Percentiles rank a stretch among this genome's conserved stretches.
Conservation (phyloP, 2,329 filamentous ascomycete genomes). For the Coniella lustricola region DNA sequence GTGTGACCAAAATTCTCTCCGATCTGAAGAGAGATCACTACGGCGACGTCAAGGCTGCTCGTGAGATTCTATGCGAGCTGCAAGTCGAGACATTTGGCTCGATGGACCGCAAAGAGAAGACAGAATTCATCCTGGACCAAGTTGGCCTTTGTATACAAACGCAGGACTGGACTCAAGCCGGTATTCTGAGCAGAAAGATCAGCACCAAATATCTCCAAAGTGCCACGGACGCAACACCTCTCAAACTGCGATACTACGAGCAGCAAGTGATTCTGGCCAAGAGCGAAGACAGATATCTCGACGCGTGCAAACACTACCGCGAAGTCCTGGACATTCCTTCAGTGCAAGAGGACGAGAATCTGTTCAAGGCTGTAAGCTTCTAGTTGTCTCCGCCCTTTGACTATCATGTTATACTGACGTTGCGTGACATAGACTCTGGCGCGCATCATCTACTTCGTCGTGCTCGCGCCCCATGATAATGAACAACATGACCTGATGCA, state of each 20-base stretch:
- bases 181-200: constrained; percentile 92
- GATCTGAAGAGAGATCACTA: constrained; percentile 90
- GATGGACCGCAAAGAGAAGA: constrained; percentile 96
- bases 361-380: constrained; percentile 10
- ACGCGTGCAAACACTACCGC: constrained; percentile 96
- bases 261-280: constrained; percentile 94
- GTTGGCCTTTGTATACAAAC: constrained; percentile 92
- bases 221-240: constrained; percentile 88
- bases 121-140: constrained; percentile 95
- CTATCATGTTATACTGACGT: not conserved
- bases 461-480: constrained; percentile 94
- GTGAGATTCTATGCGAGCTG: constrained; percentile 90
- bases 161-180: constrained; percentile 92
- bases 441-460: constrained; percentile 95
- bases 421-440: constrained; percentile 63
- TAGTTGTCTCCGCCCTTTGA: too few relatives aligned
- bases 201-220: constrained; percentile 86
- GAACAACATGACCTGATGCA: constrained; percentile 97
- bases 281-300: constrained; percentile 95
- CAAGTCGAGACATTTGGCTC: constrained; percentile 99
- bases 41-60: constrained; percentile 81
- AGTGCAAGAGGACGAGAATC: constrained; percentile 76
- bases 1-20: constrained; percentile 89
- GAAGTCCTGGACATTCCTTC: constrained; percentile 95
- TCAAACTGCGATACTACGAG: constrained; percentile 93